Evolutionary conservation across 1,284 basidiomycete species (phyloP).

Genomic region (Irpex sp.): DNA sequence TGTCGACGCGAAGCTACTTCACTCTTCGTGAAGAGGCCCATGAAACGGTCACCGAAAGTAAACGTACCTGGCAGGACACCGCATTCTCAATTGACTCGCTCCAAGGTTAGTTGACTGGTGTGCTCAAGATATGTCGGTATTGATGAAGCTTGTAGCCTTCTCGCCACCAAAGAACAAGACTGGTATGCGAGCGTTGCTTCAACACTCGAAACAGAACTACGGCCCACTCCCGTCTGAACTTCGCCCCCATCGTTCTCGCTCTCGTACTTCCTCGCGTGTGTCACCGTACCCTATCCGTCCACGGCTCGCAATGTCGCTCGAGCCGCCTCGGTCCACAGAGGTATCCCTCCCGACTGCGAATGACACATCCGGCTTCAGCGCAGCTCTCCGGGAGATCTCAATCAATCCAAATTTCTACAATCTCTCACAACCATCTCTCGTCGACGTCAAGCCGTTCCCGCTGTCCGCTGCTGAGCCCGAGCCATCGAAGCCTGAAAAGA

Average conservation of each 20-base stretch:
- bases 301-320: conserved; percentile 41
- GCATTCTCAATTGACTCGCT: conserved; percentile 67
- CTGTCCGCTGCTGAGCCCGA: conserved; percentile 29
- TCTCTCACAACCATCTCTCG: conserved; percentile 31
- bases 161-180: conserved; percentile 58
- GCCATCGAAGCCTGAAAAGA: conserved; percentile 4
- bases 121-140: neutral
- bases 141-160: conserved; percentile 48
- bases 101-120: conserved; percentile 53
- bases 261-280: conserved; percentile 63
- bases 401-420: conserved; percentile 35
- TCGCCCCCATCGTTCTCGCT: conserved; percentile 53
- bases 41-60: conserved; percentile 63
- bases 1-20: conserved; percentile 61
- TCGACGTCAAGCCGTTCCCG: conserved; percentile 42
- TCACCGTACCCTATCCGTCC: conserved; percentile 65
- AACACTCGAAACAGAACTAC: conserved; percentile 68
- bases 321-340: conserved; percentile 30
- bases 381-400: conserved; percentile 28
- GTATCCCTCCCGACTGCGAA: conserved; percentile 13
- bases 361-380: conserved; percentile 19
- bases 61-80: conserved; percentile 64
- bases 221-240: conserved; percentile 68
- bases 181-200: conserved; percentile 68
- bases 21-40: conserved; percentile 68